These are phyloP conservation scores for Amanita jacksonii DNA, from an alignment of 768 basidiomycete genomes.

Conservation along the genomic window DNA sequence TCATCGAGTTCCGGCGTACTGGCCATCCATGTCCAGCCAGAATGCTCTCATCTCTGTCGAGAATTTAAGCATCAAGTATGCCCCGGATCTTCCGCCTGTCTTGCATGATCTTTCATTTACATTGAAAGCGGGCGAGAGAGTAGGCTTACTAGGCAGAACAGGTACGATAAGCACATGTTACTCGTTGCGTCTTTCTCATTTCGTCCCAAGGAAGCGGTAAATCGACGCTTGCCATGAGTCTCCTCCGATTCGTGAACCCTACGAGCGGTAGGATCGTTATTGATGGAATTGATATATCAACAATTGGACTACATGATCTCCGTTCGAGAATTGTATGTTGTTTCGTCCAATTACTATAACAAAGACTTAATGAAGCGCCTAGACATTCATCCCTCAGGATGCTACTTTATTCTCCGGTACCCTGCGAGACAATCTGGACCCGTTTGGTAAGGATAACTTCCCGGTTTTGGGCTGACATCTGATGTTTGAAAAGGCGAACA, in stretches of 20 bases:
- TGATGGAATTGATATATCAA: conserved; percentile 83
- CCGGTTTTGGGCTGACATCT: too few relatives aligned
- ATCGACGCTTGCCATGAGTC: conserved; percentile 3
- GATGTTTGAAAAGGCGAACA: conserved; percentile 47
- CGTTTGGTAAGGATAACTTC: conserved; percentile 38
- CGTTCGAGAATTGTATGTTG: conserved; percentile 58
- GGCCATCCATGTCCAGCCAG: conserved; percentile 69
- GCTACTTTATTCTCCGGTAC: conserved; percentile 77
- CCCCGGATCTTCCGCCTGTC: conserved; percentile 76
- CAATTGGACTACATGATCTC: conserved; percentile 76
- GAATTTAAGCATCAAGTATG: conserved; percentile 72
- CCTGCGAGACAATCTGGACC: conserved; percentile 66
- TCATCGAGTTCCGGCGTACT: conserved; percentile 79
- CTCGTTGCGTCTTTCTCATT: not conserved
- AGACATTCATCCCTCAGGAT: conserved; percentile 76
- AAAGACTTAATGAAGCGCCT: too few relatives aligned
- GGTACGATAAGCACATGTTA: conserved; percentile 19
- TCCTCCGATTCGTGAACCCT: conserved; percentile 53
- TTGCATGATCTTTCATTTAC: conserved; percentile 68
- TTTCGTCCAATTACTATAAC: too few relatives aligned
- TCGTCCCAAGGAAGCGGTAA: conserved; percentile 28
- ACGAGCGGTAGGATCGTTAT: conserved; percentile 65
- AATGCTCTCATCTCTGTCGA: conserved; percentile 58
- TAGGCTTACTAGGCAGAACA: conserved; percentile 76
- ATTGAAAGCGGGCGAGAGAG: conserved; percentile 60